Evolutionary conservation across 345 rosid species (phyloP).

Genomic region (Hevea brasiliensis): DNA sequence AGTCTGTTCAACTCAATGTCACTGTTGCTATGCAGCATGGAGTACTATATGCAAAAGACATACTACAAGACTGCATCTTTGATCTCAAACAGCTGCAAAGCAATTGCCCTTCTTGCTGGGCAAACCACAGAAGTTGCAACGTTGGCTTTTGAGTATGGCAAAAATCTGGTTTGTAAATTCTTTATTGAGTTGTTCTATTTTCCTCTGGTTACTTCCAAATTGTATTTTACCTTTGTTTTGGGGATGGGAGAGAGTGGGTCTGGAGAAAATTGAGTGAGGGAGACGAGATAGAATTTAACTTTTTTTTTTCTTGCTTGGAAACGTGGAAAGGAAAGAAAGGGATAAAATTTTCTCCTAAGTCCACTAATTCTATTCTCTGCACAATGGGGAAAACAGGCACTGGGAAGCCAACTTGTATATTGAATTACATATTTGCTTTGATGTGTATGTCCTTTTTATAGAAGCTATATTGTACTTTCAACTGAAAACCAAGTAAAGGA

Average conservation of each 20-base stretch:
- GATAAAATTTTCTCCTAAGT: neutral
- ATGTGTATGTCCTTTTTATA: no score
- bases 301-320: neutral
- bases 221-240: neutral
- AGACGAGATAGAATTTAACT: neutral
- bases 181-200: neutral
- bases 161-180: constrained; percentile 72
- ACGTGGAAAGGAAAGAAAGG: neutral
- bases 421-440: no score
- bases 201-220: neutral
- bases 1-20: neutral
- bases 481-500: no score
- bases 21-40: constrained; percentile 59
- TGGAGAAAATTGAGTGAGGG: neutral
- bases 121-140: constrained; percentile 80
- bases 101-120: constrained; percentile 87
- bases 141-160: constrained; percentile 88
- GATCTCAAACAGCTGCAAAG: constrained; percentile 89
- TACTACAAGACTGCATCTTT: constrained; percentile 87
- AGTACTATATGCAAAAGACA: constrained; percentile 78
- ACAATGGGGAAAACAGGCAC: no score
- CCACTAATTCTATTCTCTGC: no score
- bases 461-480: no score
- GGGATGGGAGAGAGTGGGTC: neutral
- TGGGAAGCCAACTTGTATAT: no score